Evolutionary conservation across 129 eudicot species (phyloP).

Genomic region (Apium graveolens): DNA sequence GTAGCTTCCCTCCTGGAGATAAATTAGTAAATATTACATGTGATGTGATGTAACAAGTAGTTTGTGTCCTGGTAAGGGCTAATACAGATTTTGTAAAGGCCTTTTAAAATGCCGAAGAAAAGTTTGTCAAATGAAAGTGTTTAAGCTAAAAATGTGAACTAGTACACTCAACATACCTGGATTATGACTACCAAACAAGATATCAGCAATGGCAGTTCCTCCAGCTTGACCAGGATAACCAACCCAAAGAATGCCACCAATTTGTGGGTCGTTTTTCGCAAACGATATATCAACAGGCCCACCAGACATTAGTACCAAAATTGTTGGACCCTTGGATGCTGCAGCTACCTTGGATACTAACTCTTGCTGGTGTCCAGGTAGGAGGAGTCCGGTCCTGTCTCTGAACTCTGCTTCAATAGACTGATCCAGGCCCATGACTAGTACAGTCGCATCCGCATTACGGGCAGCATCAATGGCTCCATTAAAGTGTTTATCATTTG

Average conservation of each 20-base stretch:
- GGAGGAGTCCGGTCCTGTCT: conserved; percentile 53
- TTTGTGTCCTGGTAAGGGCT: background rate
- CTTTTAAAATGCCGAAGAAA: background rate
- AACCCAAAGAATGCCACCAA: conserved; percentile 63
- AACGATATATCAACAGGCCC: conserved; percentile 69
- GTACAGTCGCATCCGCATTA: conserved; percentile 60
- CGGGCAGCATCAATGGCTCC: conserved; percentile 65
- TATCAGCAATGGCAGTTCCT: conserved; percentile 77
- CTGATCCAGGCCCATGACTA: conserved; percentile 78
- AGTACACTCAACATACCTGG: conserved; percentile 32
- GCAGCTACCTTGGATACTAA: conserved; percentile 61
- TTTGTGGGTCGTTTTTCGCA: conserved; percentile 48
- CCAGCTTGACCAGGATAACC: conserved; percentile 93
- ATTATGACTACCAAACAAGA: conserved; percentile 62
- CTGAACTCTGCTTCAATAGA: conserved; percentile 70
- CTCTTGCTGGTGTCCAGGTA: conserved; percentile 72
- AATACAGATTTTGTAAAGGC: background rate
- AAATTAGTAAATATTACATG: background rate
- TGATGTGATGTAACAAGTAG: background rate
- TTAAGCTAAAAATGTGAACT: background rate
- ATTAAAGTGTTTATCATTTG: conserved; percentile 31
- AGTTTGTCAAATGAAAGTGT: background rate
- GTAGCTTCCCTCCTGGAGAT: conserved; percentile 66
- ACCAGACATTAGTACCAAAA: conserved; percentile 67
- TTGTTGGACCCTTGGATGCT: conserved; percentile 55